These are phyloP conservation scores for Dendryphion nanum DNA, from an alignment of 2,329 filamentous ascomycete species.

Conservation along the genomic window DNA sequence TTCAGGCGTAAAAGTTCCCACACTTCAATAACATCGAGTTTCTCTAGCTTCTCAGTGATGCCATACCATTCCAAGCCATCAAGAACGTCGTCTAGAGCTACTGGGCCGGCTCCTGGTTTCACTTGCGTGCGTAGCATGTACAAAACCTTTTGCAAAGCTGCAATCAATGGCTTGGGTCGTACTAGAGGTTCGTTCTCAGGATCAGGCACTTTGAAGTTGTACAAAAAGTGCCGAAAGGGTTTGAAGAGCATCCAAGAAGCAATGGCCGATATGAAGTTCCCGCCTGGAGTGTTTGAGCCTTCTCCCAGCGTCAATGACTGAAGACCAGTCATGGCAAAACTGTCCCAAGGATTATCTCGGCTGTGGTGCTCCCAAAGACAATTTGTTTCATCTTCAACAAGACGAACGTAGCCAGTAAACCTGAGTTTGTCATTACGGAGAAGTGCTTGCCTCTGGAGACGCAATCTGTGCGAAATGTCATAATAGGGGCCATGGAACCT, in stretches of 20 bases:
- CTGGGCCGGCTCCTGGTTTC: slow-evolving; percentile 35
- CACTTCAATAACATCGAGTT: slow-evolving; percentile 54
- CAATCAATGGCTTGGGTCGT: slow-evolving; percentile 51
- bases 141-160: slow-evolving; percentile 52
- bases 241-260: slow-evolving; percentile 58
- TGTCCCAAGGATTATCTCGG: slow-evolving; percentile 56
- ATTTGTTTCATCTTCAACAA: slow-evolving; percentile 59
- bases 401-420: slow-evolving; percentile 61
- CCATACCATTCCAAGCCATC: slow-evolving; percentile 43
- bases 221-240: slow-evolving; percentile 59
- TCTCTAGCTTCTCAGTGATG: slow-evolving; percentile 35
- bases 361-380: slow-evolving; percentile 61
- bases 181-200: slow-evolving; percentile 45
- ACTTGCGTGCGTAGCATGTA: slow-evolving; percentile 48
- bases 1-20: slow-evolving; percentile 55
- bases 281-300: slow-evolving; percentile 31
- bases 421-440: slow-evolving; percentile 61
- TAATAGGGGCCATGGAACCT: slow-evolving; percentile 60
- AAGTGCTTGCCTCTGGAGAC: slow-evolving; percentile 57
- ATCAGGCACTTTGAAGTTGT: slow-evolving; percentile 48
- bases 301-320: slow-evolving; percentile 44
- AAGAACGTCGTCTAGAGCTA: slow-evolving; percentile 34
- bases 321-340: slow-evolving; percentile 57
- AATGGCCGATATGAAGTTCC: slow-evolving; percentile 53
- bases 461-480: slow-evolving; percentile 57